Base-by-base conservation (phyloP, 306 rosid species). In the Fagus sylvatica region DNA sequence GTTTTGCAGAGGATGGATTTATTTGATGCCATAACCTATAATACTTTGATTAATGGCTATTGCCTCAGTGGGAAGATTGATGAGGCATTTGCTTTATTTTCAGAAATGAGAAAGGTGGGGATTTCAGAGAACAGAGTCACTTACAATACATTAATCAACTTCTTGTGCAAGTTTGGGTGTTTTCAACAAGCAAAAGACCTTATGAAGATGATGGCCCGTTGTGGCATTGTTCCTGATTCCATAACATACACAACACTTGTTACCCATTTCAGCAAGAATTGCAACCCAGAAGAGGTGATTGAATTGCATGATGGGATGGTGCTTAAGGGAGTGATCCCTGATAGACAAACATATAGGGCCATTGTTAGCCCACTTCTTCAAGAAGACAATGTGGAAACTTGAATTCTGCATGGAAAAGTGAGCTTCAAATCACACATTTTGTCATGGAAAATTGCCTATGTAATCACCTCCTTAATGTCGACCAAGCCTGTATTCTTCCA, bases 281-380 rank as follows among this genome's bases (percentile, higher is more conserved):
- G 73, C 32, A 7, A 30, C 42, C 75, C 80, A 0, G 86, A 86
- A 65, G 88, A 85, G 53, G 89, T 84, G 16, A 48, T 89, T 89
- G 88, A 84, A 60, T 71, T 89, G 56, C 93, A 87, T 76, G 93
- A 87, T 74, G 82, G 48, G 77, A 79, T 89, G 91, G 70, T 89
- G 60, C 84, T 85, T 54, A 74, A 85, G 51, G 90, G 93, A 59
- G 90, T 80, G 10, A 71, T 83, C 80, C 89, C 87, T 60, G 84
- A 87, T 37, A 60, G 42, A 70, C 74, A 54, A 67, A 85, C 88
- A 7, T 87, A 81, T 69, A 59, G 62, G 16, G 53, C 76, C 69
- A 67, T 82, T 76, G 84, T 88, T 32, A 69, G 69, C 67, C 85
- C 90, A 32, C 71, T 72, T 75, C 72, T 77, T 74, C 59, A 64